Percentiles rank a stretch among this genome's conserved stretches.
Conservation (phyloP, 2,329 filamentous ascomycete species). For the Fusarium oligoseptatum region DNA sequence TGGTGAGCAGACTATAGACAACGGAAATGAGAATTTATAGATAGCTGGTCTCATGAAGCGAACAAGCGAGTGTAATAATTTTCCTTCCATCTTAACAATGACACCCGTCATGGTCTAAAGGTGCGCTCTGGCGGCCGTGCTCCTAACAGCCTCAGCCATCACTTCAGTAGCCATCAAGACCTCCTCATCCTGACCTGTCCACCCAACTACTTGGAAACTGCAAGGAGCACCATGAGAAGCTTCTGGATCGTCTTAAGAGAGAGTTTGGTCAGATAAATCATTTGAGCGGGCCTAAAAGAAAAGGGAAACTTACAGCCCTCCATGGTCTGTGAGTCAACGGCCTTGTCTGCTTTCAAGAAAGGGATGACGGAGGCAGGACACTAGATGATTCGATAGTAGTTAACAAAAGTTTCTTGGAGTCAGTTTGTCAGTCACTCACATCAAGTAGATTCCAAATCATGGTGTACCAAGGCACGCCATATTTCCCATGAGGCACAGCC, state of each 20-base stretch:
- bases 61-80: not conserved
- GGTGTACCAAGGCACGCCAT: not conserved
- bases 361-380: not conserved
- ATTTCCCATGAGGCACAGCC: not conserved
- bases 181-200: not conserved
- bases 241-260: not conserved
- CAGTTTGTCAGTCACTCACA: not conserved
- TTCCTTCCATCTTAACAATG: not conserved
- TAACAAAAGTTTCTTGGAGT: not conserved
- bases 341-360: not conserved
- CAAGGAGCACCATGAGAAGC: not conserved
- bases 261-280: not conserved
- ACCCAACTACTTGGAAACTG: not conserved
- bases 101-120: not conserved
- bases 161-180: not conserved
- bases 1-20: slow-evolving; percentile 22
- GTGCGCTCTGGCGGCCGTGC: not conserved
- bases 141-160: not conserved
- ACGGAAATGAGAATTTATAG: not conserved
- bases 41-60: not conserved
- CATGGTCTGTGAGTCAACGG: not conserved
- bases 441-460: not conserved
- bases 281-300: rapidly evolving
- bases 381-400: not conserved
- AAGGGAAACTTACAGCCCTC: not conserved